Evolutionary conservation across 176 grass and related monocot genomes (phyloP).

Genomic region (Phyllostachys edulis): DNA sequence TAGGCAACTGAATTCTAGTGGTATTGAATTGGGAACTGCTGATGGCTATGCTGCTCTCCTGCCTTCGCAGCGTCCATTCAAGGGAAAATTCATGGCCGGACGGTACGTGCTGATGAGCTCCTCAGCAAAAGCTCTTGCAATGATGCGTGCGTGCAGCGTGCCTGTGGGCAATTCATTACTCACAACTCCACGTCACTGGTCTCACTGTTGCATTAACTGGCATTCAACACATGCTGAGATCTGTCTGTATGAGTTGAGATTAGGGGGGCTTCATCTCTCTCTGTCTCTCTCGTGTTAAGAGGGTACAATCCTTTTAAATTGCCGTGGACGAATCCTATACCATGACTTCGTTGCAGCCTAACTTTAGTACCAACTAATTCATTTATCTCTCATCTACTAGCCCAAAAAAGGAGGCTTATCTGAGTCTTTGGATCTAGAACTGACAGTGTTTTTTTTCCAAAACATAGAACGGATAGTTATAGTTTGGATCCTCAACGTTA

Average conservation of each 20-base stretch:
- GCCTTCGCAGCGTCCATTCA: neutral
- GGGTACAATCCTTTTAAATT: neutral
- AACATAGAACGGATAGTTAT: no score
- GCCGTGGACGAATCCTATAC: neutral
- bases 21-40: neutral
- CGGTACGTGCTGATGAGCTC: neutral
- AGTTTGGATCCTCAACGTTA: neutral
- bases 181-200: conserved; percentile 1
- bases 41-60: neutral
- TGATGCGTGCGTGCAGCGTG: conserved; percentile 44
- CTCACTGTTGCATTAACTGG: conserved; percentile 24
- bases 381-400: neutral
- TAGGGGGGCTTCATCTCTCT: neutral
- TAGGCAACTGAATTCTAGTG: neutral
- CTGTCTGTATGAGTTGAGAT: neutral
- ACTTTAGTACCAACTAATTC: neutral
- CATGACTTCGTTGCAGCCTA: neutral
- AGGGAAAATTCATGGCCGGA: conserved; percentile 13
- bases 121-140: neutral
- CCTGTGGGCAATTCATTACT: conserved; percentile 18
- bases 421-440: neutral
- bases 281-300: neutral
- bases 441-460: neutral
- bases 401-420: no score
- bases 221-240: conserved; percentile 31